Evolutionary conservation across 2,329 filamentous ascomycete species (phyloP), one percentile per base, ranked within the genome.

Genomic region (Dothideomycetes sp.): DNA sequence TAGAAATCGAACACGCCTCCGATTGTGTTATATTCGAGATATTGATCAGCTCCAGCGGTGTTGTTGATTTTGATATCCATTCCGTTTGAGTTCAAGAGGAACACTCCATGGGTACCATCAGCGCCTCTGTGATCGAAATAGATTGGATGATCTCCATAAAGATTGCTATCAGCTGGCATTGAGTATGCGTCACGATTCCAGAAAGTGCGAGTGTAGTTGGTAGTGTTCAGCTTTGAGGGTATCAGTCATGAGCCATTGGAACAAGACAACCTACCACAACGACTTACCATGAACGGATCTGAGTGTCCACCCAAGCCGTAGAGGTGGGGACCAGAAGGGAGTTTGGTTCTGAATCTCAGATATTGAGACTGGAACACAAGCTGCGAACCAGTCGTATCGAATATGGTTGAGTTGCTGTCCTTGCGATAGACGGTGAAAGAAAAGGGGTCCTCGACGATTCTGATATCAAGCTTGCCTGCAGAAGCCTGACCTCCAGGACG

Each of bases 261-360:
- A 51, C 50, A 1, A 54, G 34, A 4, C 51, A 9, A 10, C 12
- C 3, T 19, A 19, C n/a, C 0, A 5, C 17, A 33, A 22, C 18
- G 20, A 47, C 52, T 49, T 34, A 54, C 51, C 32, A 29, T 33
- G 12, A 60, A 60, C 1, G 77, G 68, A 50, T 88, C 83, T 2
- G 74, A 79, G 56, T 86, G 81, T 61, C 89, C 84, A 24, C 84
- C 84, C 2, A 89, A 69, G 1, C 85, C 84, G 55, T 91, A 91
- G 5, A 91, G 64, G 51, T 82, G 76, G 0, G 83, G 81, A 39
- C 77, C 66, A 1, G 73, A 59, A 0, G 84, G 83, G 9, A 91
- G 67, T 45, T 68, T 73, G 2, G 84, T 88, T 30, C 81, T 73
- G 44, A 89, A 67, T 15, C 79, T 75, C 17, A 91, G 61, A 52